These are phyloP conservation scores for Umbellularia californica DNA, from an alignment of 164 flowering plant genomes.

Conservation along the genomic window DNA sequence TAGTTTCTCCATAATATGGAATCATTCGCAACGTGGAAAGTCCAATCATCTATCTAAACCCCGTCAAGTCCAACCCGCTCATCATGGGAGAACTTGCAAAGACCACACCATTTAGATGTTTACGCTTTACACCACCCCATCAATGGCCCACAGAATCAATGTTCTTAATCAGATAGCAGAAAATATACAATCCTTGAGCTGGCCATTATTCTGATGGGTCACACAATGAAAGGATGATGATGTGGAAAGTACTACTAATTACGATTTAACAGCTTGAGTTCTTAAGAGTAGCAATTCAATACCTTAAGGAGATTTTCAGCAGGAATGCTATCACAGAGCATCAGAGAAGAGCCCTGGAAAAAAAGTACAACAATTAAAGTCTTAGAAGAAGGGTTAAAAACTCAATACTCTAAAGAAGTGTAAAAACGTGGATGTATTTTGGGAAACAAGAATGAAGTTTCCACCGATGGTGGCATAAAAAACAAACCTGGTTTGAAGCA, in stretches of 20 bases:
- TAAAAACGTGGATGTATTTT: neutral
- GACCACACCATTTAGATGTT: too few species aligned
- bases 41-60: neutral
- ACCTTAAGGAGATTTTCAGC: conserved; percentile 98
- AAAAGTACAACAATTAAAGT: conserved; percentile 6
- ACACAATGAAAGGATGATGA: neutral
- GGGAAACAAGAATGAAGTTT: neutral
- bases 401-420: conserved; percentile 4
- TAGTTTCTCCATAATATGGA: too few species aligned
- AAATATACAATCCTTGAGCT: neutral
- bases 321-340: conserved; percentile 30
- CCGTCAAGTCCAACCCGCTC: neutral
- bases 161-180: neutral
- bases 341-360: conserved; percentile 37
- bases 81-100: neutral
- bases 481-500: conserved; percentile 54
- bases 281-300: conserved; percentile 5
- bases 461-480: neutral
- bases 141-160: too few species aligned
- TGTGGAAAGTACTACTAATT: neutral
- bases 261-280: neutral
- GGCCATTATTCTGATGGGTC: neutral
- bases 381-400: conserved; percentile 9
- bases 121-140: neutral
- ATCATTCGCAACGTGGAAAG: neutral